Conservation (phyloP, 2,329 filamentous ascomycete genomes). For the Westerdykella ornata region DNA sequence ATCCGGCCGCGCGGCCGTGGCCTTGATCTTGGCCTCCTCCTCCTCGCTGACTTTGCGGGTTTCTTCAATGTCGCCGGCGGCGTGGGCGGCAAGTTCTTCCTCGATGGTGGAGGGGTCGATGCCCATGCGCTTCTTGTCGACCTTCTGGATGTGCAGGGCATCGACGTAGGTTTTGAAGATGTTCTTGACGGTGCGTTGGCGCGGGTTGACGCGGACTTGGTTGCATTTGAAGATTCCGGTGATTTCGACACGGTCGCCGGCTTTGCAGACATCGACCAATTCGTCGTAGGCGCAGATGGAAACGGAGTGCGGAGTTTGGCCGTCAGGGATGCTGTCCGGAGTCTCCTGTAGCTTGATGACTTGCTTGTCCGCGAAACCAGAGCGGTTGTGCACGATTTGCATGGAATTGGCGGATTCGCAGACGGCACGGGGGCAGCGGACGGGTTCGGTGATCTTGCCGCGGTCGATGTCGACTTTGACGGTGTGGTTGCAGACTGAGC, state of each 20-base stretch:
- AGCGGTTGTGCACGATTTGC: conserved; percentile 96
- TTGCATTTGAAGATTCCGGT: conserved; percentile 96
- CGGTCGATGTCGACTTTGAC: conserved; percentile 87
- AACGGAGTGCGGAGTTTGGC: conserved; percentile 94
- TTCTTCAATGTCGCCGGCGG: conserved; percentile 69
- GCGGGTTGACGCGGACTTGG: conserved; percentile 86
- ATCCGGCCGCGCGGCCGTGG: conserved; percentile 70
- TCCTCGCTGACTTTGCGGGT: conserved; percentile 75
- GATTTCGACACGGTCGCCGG: conserved; percentile 89
- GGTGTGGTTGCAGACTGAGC: conserved; percentile 85
- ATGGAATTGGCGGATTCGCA: conserved; percentile 89
- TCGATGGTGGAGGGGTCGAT: conserved; percentile 85
- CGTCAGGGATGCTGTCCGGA: conserved; percentile 86
- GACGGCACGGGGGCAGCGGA: conserved; percentile 72
- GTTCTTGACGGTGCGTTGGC: conserved; percentile 85
- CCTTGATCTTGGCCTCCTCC: conserved; percentile 82
- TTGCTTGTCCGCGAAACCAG: conserved; percentile 91
- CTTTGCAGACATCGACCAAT: conserved; percentile 94
- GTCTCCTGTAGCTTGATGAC: conserved; percentile 98
- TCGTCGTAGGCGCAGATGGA: conserved; percentile 96
- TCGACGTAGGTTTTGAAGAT: conserved; percentile 98
- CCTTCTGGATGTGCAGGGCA: conserved; percentile 90
- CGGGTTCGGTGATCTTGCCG: conserved; percentile 93
- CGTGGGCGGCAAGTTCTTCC: conserved; percentile 67
- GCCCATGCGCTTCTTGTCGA: conserved; percentile 90